Evolutionary conservation across 345 rosid species (phyloP).

Genomic region (Anastatica hierochuntica): DNA sequence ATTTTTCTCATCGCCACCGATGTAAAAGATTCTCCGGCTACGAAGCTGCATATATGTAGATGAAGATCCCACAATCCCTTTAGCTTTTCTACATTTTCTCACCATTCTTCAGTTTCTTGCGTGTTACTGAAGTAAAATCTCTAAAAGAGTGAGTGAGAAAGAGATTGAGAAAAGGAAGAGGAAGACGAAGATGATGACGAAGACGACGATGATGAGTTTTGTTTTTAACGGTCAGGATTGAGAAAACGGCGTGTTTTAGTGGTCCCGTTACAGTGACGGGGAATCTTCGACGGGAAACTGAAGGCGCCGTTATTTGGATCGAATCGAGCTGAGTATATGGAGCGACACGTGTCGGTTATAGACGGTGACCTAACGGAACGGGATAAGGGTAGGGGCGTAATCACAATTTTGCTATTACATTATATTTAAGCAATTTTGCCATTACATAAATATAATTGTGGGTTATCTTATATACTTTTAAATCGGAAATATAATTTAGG

Average conservation of each 20-base stretch:
- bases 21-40: constrained; percentile 22
- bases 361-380: constrained; percentile 28
- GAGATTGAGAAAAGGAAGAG: not conserved
- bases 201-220: no score
- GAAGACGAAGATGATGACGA: constrained; percentile 1
- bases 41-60: constrained; percentile 35
- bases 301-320: constrained; percentile 65
- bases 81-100: constrained; percentile 31
- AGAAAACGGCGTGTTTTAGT: constrained; percentile 13
- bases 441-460: not conserved
- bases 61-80: constrained; percentile 24
- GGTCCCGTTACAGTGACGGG: constrained; percentile 54
- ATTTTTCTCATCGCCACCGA: no score
- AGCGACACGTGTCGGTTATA: constrained; percentile 13
- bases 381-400: constrained; percentile 13
- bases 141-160: not conserved
- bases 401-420: constrained; percentile 4
- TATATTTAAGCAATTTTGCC: no score
- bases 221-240: constrained; percentile 39
- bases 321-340: not conserved
- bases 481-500: no score
- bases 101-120: constrained; percentile 23
- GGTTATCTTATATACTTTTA: no score
- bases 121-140: not conserved
- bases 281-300: no score